Base-by-base conservation (phyloP, 192 early-diverging fungal species). In the Podila horticola region DNA sequence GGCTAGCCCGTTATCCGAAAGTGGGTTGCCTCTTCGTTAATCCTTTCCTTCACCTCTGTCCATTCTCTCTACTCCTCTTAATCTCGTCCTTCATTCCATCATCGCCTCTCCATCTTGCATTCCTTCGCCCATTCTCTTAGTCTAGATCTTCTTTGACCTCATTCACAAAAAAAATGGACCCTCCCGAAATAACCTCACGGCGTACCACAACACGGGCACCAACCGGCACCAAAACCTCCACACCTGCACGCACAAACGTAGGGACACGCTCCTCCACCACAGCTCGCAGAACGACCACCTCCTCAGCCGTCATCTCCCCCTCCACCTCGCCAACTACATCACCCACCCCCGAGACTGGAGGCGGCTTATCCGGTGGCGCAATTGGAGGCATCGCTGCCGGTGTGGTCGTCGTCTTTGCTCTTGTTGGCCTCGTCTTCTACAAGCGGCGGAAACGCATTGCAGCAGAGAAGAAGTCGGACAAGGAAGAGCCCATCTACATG, bases 301-400 rank as follows among this genome's bases (percentile, higher is more conserved):
- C 19, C 9, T 31, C 48, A 34, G 3, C 31, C 26, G 13, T 22
- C 62, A 41, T 64, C 49, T 12, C 24, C 1, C 59, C n/a, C 19
- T n/a, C 29, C 20, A 38, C 36, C 19, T 24, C 50, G 7, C 34
- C 50, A 22, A 66, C 75, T 0, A 15, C 64, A 58, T 30, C 68
- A 13, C 41, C 67, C 26, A 26, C 64, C 4, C 64, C 75, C 15
- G 20, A 48, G 20, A 9, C 28, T 29, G 13, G 52, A n/a, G 29
- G 31, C 11, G 77, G 71, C 15, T 45, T 81, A 28, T 68, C 77
- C 1, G 30, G 41, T 19, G 71, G 71, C 10, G 77, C 71, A 15
- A 73, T 81, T 29, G 77, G 77, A 36, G 77, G 77, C 12, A 81
- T 81, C 41, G 77, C 63, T 20, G 77, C 70, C 4, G 74, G 41